Conservation (phyloP, 768 basidiomycete species). For the Lactarius hengduanensis region DNA sequence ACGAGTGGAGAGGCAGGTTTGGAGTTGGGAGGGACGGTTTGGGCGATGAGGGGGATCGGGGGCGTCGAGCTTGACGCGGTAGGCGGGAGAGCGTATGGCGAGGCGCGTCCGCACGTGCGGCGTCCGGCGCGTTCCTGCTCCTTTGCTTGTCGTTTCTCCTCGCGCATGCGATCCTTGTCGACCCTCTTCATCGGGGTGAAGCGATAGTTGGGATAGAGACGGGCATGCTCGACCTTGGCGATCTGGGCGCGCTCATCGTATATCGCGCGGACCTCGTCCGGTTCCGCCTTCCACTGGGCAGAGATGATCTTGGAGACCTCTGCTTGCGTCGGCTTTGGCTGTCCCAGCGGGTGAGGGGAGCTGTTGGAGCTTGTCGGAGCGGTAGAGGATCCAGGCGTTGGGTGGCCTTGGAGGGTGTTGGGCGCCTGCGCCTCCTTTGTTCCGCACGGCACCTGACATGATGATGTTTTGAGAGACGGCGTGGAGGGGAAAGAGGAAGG, state of each 20-base stretch:
- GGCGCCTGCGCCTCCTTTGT: constrained; percentile 15
- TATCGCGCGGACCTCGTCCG: constrained; percentile 34
- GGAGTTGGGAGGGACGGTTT: neutral
- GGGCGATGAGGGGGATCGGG: neutral
- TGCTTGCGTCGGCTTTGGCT: constrained; percentile 39
- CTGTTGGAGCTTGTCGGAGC: constrained; percentile 43
- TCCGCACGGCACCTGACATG: constrained; percentile 19
- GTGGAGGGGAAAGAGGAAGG: neutral
- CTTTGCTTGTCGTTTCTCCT: constrained; percentile 23
- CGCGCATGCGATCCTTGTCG: constrained; percentile 26
- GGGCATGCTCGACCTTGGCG: constrained; percentile 26
- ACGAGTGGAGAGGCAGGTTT: neutral
- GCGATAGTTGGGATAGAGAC: constrained; percentile 26
- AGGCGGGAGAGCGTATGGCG: constrained; percentile 18
- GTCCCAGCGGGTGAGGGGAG: constrained; percentile 33
- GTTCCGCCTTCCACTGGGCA: constrained; percentile 42
- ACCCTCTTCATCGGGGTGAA: constrained; percentile 27
- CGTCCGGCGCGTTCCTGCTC: constrained; percentile 22
- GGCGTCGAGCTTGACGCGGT: constrained; percentile 5
- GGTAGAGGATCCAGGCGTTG: constrained; percentile 52
- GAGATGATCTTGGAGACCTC: constrained; percentile 45
- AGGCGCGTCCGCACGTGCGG: constrained; percentile 4
- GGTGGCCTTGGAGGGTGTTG: constrained; percentile 40
- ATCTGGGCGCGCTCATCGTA: constrained; percentile 25
- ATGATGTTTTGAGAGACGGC: neutral